Base-by-base conservation (phyloP, 2,329 filamentous ascomycete species). In the Drechslera avenae region DNA sequence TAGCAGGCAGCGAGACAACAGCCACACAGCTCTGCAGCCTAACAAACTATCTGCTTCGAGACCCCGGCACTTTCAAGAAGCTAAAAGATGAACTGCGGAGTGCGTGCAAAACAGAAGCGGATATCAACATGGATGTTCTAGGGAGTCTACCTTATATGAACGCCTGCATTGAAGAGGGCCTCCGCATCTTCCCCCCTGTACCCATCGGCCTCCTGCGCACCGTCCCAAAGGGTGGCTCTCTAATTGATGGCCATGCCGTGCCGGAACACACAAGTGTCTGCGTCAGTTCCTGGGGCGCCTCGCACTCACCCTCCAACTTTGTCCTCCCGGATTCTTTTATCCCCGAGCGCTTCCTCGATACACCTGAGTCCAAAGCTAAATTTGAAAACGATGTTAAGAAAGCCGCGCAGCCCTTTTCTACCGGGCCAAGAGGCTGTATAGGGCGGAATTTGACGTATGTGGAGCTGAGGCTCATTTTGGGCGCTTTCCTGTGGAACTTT, bases 181-280 rank as follows among this genome's bases (percentile, higher is more conserved):
- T 81, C 4, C 69, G 79, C 6, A 73, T 78, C 43, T 77, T 76
- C 56, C 77, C 78, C 1, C 77, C 78, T 0, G 73, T 80, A 3
- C 72, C 76, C 4, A 69, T 70, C 19, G 74, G 76, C 5, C 67
- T 78, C 14, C 60, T 74, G 12, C 68, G 75, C 4, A 60, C 64
- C 5, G 66, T 72, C 0, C 70, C 73, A 5, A 59, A 66, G 16
- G 71, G 65, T 8, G 76, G 77, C 3, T 62, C 65, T 4, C 26
- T 61, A 0, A 73, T 79, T 26, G 68, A 68, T 51, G 75, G 75
- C 2, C 54, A 73, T 32, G 58, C 46, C n/a, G 57, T 79, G 5
- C 74, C 76, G 2, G 72, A 46, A 13, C 44, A 57, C 36, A 72
- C 64, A 3, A 61, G 63, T 3, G 66, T 73, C 10, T 56, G 54